Evolutionary conservation across 2,329 filamentous ascomycete genomes (phyloP), one percentile per base, ranked within the genome.

Genomic region (Septoria petroselini): DNA sequence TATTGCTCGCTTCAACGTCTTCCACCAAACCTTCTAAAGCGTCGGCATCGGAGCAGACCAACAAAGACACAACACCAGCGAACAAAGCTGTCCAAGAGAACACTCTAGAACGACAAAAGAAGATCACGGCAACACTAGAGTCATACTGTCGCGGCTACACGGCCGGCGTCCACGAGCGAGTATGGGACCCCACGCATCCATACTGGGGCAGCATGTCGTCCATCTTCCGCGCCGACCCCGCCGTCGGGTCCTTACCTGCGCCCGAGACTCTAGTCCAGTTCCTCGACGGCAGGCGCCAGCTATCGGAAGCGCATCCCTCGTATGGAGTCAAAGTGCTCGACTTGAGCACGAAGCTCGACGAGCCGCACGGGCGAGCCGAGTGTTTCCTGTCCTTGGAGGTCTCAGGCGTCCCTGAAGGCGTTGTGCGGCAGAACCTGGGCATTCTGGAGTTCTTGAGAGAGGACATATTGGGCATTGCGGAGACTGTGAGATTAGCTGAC

Each of bases 271-370:
- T 44, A 9, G 30, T 18, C 29, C 29, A 44, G 18, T 44, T 44
- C 15, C 25, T 44, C 2, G 29, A 44, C 12, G 23, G 41, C 7
- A 35, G 41, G 15, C 23, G 41, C 3, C 9, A 34, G 12, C 14
- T 50, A 21, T 17, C 31, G 7, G 19, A 29, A 17, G 17, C 43
- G 30, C 34, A 43, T 19, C 47, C 47, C 1, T 6, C 6, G 7
- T 50, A 50, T 15, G 25, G 31, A 21, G 30, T 50, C 17, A 34
- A 38, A 29, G 35, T 43, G 11, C n/a, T 44, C 6, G 47, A 50
- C 17, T 3, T 44, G 14, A 50, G 41, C 19, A 44, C 47, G 11
- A 40, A 50, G 27, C 23, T 50, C n/a, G 47, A 50, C 9, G 47
- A 50, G 21, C n/a, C 25, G 3, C 39, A 43, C 15, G 47, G 47